Percentiles rank a stretch among this genome's conserved stretches.
Evolutionary conservation across 495 filamentous ascomycete genomes (phyloP).

Genomic region (Talaromyces ruber): DNA sequence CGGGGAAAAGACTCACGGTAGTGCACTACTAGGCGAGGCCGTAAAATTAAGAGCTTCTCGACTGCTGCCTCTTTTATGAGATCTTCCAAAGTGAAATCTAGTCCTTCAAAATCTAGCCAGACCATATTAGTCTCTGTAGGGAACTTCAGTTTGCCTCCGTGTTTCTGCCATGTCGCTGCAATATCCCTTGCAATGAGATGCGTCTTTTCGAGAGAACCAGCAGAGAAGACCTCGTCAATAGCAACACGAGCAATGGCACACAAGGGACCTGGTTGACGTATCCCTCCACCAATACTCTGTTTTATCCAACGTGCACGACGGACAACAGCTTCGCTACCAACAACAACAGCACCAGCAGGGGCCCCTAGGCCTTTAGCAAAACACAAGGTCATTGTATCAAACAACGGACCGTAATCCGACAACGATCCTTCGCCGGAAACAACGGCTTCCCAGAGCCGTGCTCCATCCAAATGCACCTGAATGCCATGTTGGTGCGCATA

Average conservation of each 20-base stretch:
- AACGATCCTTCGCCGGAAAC: slow-evolving; percentile 6
- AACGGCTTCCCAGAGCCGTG: slow-evolving; percentile 15
- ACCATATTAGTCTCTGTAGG: slow-evolving; percentile 81
- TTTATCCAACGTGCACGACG: slow-evolving; percentile 6
- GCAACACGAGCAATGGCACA: slow-evolving; percentile 36
- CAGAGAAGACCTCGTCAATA: slow-evolving; percentile 52
- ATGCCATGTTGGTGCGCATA: slow-evolving; percentile 9
- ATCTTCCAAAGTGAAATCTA: too few relatives aligned
- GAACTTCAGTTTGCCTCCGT: slow-evolving; percentile 38
- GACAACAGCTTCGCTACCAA: slow-evolving; percentile 1
- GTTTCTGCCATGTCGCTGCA: slow-evolving; percentile 49
- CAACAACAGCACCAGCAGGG: slow-evolving; percentile 7
- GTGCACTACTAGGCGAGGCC: too few relatives aligned
- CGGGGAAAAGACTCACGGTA: too few relatives aligned
- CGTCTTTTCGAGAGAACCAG: slow-evolving; percentile 42
- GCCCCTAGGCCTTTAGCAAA: slow-evolving; percentile 13
- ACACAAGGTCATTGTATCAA: slow-evolving; percentile 11
- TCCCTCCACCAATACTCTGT: slow-evolving; percentile 10
- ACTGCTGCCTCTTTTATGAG: too few relatives aligned
- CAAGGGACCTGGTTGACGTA: slow-evolving; percentile 31
- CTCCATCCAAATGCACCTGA: slow-evolving; percentile 16
- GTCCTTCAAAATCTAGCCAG: slow-evolving; percentile 60
- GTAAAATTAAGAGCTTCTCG: too few relatives aligned
- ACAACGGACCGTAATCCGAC: neutral
- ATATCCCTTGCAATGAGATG: slow-evolving; percentile 59